These are phyloP conservation scores for Zancudomyces culisetae DNA, from an alignment of 371 early-diverging fungal species.

Conservation along the genomic window DNA sequence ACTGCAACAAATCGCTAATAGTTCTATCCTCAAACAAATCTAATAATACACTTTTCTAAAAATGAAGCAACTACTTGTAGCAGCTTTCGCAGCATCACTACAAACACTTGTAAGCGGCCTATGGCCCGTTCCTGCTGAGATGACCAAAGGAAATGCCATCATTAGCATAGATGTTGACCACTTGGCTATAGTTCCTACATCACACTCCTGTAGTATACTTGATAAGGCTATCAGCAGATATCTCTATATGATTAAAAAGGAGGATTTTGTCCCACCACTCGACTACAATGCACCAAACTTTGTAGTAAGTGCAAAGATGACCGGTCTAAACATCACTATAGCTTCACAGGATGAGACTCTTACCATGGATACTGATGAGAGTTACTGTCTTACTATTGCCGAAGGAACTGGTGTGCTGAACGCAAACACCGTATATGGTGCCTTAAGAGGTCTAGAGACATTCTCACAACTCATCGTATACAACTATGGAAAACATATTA, in stretches of 20 bases:
- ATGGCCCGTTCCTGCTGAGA: background rate
- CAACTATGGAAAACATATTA: constrained; percentile 12
- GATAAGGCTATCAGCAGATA: constrained; percentile 12
- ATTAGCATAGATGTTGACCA: background rate
- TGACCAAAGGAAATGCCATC: background rate
- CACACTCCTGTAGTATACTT: constrained; percentile 7
- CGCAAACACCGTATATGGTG: constrained; percentile 51
- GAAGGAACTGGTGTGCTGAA: constrained; percentile 28
- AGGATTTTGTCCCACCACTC: constrained; percentile 13
- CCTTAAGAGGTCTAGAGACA: constrained; percentile 52
- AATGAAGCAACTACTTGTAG: too few species aligned
- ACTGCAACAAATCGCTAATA: too few species aligned
- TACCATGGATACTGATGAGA: constrained; percentile 35
- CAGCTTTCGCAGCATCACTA: background rate
- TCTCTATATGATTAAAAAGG: constrained; percentile 8
- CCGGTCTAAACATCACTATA: constrained; percentile 7
- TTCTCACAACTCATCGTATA: constrained; percentile 45
- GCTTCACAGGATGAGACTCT: constrained; percentile 12
- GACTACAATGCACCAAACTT: constrained; percentile 11
- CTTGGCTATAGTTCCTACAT: background rate
- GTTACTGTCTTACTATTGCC: constrained; percentile 36
- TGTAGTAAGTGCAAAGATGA: constrained; percentile 2
- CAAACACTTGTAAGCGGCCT: background rate
- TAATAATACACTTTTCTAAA: too few species aligned
- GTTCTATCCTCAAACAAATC: too few species aligned